phyloP scores from a whole-genome alignment of 192 early-diverging fungal genomes.

The Geranomyces variabilis region DNA sequence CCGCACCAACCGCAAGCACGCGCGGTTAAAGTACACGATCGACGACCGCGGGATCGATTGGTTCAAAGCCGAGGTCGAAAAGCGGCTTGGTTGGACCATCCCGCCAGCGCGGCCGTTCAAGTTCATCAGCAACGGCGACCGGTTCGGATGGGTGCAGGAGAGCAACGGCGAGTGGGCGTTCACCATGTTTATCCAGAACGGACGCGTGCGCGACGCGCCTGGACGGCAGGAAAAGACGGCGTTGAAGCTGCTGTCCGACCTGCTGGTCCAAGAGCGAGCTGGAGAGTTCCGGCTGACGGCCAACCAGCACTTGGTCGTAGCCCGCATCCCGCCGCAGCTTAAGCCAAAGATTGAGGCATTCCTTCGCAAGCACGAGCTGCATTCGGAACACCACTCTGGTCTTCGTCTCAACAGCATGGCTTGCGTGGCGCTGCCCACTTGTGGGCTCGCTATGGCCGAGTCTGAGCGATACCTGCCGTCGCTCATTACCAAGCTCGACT shows the following conservation, averaged over 20 bases:
- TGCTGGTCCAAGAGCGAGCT: background rate
- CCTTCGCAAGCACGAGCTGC: slow-evolving; percentile 74
- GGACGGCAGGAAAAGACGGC: slow-evolving; percentile 72
- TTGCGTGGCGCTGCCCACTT: slow-evolving; percentile 94
- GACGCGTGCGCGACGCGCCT: slow-evolving; percentile 83
- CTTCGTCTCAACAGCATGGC: slow-evolving; percentile 91
- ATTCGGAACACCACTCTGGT: slow-evolving; percentile 75
- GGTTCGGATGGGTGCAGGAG: slow-evolving; percentile 89
- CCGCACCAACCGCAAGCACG: slow-evolving; percentile 97
- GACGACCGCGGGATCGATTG: slow-evolving; percentile 92
- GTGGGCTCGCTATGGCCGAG: slow-evolving; percentile 95
- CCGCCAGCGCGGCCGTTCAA: slow-evolving; percentile 69
- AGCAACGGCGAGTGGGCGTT: slow-evolving; percentile 73
- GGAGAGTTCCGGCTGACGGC: slow-evolving; percentile 87
- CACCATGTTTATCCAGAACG: slow-evolving; percentile 91
- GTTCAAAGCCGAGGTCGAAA: slow-evolving; percentile 86
- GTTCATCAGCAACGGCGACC: slow-evolving; percentile 89
- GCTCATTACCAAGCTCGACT: slow-evolving; percentile 80
- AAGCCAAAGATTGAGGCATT: slow-evolving; percentile 54
- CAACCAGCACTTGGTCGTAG: slow-evolving; percentile 90
- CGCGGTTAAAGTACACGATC: slow-evolving; percentile 97
- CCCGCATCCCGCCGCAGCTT: slow-evolving; percentile 73
- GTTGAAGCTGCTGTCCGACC: slow-evolving; percentile 42
- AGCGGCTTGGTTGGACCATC: slow-evolving; percentile 74
- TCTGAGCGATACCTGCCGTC: slow-evolving; percentile 92